Evolutionary conservation across 176 grass and related monocot species (phyloP).

Genomic region (Carex cristatella): DNA sequence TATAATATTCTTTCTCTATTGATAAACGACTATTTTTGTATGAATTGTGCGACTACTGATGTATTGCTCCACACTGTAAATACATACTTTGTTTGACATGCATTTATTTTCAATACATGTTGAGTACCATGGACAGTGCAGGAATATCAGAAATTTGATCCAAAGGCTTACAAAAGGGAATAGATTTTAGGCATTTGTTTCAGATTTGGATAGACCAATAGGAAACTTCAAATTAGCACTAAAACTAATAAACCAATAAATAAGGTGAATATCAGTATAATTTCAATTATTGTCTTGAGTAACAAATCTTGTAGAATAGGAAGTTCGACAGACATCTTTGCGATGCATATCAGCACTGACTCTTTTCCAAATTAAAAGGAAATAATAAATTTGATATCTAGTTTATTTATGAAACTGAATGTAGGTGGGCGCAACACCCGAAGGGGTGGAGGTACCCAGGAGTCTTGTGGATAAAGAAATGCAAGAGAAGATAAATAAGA

Average conservation of each 20-base stretch:
- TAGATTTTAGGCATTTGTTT: not conserved
- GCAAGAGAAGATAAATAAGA: slow-evolving; percentile 61
- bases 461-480: slow-evolving; percentile 83
- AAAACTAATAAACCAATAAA: not conserved
- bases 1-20: not conserved
- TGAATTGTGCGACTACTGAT: not conserved
- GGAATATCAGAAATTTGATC: not conserved
- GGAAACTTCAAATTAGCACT: not conserved
- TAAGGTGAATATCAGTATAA: not conserved
- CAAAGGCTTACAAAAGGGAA: not conserved
- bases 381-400: not conserved
- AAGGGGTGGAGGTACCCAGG: slow-evolving; percentile 90
- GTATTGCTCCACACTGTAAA: not conserved
- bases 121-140: not conserved
- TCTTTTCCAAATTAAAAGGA: not conserved
- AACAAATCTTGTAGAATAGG: not conserved
- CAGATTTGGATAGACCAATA: not conserved
- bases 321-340: not conserved
- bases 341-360: not conserved
- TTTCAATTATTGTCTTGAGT: not conserved
- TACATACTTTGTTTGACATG: not conserved
- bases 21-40: not conserved
- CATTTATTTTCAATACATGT: not conserved
- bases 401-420: not conserved
- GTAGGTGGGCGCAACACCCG: slow-evolving; percentile 92